Evolutionary conservation across 2,329 filamentous ascomycete genomes (phyloP).

Genomic region (Dothistroma septosporum): DNA sequence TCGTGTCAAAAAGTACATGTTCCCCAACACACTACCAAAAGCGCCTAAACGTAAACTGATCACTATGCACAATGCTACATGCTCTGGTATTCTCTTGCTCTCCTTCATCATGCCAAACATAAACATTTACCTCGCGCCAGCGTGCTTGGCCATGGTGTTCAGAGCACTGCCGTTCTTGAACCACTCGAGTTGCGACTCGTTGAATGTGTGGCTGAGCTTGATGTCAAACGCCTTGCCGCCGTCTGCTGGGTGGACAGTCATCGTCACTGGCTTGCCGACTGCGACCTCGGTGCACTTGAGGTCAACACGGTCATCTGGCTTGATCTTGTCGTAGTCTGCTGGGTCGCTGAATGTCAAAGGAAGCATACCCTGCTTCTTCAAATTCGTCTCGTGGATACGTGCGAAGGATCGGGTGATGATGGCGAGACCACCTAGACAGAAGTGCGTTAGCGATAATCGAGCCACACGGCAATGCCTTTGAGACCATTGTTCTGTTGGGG

Average conservation of each 20-base stretch:
- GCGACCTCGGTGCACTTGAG: constrained; percentile 82
- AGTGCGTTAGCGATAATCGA: no score
- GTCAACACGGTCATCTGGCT: constrained; percentile 87
- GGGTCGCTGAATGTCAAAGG: constrained; percentile 92
- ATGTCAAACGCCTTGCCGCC: constrained; percentile 71
- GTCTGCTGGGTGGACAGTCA: constrained; percentile 87
- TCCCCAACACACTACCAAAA: constrained; percentile 20
- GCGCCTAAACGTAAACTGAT: constrained; percentile 16
- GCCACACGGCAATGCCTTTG: no score
- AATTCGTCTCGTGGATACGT: constrained; percentile 99
- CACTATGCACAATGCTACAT: constrained; percentile 25
- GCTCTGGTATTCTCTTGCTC: constrained; percentile 6
- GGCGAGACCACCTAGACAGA: constrained; percentile 68
- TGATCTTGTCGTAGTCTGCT: constrained; percentile 96
- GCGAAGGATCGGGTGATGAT: constrained; percentile 95
- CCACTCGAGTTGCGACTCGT: constrained; percentile 96
- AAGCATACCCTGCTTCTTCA: constrained; percentile 99
- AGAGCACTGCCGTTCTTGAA: constrained; percentile 97
- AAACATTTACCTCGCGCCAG: constrained; percentile 14
- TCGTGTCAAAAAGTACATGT: constrained; percentile 21
- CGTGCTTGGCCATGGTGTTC: constrained; percentile 91
- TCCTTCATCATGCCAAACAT: constrained; percentile 6
- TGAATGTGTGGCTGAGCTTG: constrained; percentile 91
- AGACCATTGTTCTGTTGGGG: no score
- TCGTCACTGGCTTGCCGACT: constrained; percentile 87